Base-by-base conservation (phyloP, 805 yeast species). In the Yarrowia sp. region DNA sequence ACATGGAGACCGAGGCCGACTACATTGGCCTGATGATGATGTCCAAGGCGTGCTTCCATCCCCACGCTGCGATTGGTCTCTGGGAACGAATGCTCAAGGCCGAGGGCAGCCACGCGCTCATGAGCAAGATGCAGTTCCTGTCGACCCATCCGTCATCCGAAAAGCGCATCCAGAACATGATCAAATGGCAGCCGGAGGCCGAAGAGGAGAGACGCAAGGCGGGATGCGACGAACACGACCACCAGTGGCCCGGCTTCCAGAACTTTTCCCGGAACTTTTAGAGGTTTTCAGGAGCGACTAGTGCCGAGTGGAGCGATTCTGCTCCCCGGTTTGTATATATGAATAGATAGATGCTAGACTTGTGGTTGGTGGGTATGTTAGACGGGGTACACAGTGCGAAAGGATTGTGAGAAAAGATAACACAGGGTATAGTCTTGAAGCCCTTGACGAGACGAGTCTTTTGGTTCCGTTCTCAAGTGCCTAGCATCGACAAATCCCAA, bases 1-100 rank as follows among this genome's bases (percentile, higher is more conserved):
- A 84, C 63, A 90, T 90, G 97, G 99, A 94, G 73, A 81, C 90
- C 0, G 99, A 94, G 72, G 98, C 99, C 0, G 99, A 94, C 73
- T 86, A 86, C 68, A 92, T 94, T 29, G 99, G 99, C 0, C 76
- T 94, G 64, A 87, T 90, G 84, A 78, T 93, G 66, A 89, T 93
- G 97, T 83, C 97, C 2, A 77, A 84, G 63, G 96, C 96, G 49
- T 94, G 99, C 71, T 94, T 80, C 72, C 76, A 92, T 65, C 91
- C 97, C 6, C 74, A 75, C 16, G 90, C 85, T 66, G 87, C 97
- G 0, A 82, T 87, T 0, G 76, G 75, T 10, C 80, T 94, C 63
- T 94, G 99, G 99, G 73, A 79, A 60, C 79, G 97, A 62, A 92
- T 93, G 97, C 73, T 82, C 19, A 68, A 73, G 21, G 78, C 75